Base-by-base conservation (phyloP, 2,329 filamentous ascomycete genomes). In the Coniochaeta pulveracea region DNA sequence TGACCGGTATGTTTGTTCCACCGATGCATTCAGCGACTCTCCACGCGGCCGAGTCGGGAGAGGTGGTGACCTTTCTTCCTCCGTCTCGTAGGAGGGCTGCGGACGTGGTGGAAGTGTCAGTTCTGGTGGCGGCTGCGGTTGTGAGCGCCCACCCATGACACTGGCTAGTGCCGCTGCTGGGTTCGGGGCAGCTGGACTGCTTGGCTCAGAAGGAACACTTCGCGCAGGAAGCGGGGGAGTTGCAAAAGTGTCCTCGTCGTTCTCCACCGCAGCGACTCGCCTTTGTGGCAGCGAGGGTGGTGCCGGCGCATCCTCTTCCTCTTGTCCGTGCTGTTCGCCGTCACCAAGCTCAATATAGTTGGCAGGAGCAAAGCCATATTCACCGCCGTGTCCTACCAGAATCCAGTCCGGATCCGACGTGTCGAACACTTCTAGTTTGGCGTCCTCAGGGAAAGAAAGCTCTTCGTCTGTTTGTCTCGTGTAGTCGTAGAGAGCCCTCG, bases 401-500 rank as follows among this genome's bases (percentile, higher is more conserved):
- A 91, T 94, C 91, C 91, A 98, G 58, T 98, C 91, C 10, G 85
- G 85, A 55, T 98, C 91, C 5, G 85, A 81, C 8, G 71, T 79
- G 56, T 98, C 91, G 59, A 84, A 96, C 30, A 98, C 83, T 39
- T 82, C 66, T 31, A 98, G 69, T 27, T 75, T 60, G 25, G 81
- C 78, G 52, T 94, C 88, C 62, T 98, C 91, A 31, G 84, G 73
- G 53, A 98, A 96, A 16, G 89, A 96, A 8, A 98, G 68, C 59
- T 98, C 91, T 58, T 98, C 91, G 51, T 98, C 91, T 16, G 91
- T 98, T 61, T 98, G 91, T 47, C 89, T 76, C 33, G 84, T 84
- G 56, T 98, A 98, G 56, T 98, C 91, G 64, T 89, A 98, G n/a
- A 96, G 72, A n/a, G 91, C 85, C 55, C 81, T 86, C 32, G 89